Evolutionary conservation across 2,329 filamentous ascomycete species (phyloP).

Genomic region (Trichothecium roseum): DNA sequence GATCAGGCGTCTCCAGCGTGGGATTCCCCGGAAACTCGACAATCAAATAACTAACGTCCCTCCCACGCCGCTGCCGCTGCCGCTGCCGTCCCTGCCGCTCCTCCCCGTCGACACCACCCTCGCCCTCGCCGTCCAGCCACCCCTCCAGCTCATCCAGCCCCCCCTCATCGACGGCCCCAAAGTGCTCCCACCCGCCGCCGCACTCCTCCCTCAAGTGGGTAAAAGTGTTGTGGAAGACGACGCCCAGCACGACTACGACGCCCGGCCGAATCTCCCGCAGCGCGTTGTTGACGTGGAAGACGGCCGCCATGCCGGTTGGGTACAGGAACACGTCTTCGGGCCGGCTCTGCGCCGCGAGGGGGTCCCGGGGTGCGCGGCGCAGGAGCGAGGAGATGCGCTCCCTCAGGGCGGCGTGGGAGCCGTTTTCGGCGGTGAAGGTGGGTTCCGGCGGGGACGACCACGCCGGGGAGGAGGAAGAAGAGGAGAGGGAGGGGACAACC

Average conservation of each 20-base stretch:
- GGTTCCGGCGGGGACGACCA: no score
- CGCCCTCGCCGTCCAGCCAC: conserved; percentile 30
- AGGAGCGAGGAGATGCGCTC: conserved; percentile 30
- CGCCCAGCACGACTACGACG: conserved; percentile 33
- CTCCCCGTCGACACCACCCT: conserved; percentile 32
- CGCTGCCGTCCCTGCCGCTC: conserved; percentile 32
- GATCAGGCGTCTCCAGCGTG: conserved; percentile 20
- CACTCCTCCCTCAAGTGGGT: conserved; percentile 35
- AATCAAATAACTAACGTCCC: conserved; percentile 33
- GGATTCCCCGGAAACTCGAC: conserved; percentile 33
- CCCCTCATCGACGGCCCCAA: conserved; percentile 29
- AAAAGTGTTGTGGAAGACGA: conserved; percentile 40
- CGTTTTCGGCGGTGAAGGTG: conserved; percentile 26
- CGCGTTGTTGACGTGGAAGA: conserved; percentile 30
- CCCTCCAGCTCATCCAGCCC: conserved; percentile 33
- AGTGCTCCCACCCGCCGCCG: conserved; percentile 33
- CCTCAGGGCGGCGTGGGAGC: conserved; percentile 25
- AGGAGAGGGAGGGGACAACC: conserved; percentile 15
- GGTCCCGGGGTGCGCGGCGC: conserved; percentile 25
- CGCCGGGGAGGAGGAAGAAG: no score
- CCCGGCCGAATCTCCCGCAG: conserved; percentile 22
- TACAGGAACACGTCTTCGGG: conserved; percentile 39
- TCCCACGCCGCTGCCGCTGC: conserved; percentile 33
- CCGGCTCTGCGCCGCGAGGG: conserved; percentile 14
- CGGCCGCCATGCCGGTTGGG: conserved; percentile 42